A percentile compares a stretch with the other conserved stretches of the same genome.
These are phyloP conservation scores for Datura wrightii DNA, from an alignment of 257 asterid species.

Conservation along the genomic window DNA sequence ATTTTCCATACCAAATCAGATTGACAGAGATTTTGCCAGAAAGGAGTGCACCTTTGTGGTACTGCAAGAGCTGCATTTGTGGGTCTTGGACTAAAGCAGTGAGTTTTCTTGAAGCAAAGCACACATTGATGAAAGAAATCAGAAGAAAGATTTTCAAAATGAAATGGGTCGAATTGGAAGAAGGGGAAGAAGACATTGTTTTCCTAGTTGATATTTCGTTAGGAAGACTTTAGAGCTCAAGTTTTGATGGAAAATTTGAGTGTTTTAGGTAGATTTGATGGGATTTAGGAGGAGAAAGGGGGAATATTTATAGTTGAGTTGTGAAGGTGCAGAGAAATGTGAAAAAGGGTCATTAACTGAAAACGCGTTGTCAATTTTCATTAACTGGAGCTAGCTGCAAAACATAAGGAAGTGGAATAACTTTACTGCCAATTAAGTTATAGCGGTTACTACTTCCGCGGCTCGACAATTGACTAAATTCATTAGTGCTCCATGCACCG, in stretches of 20 bases:
- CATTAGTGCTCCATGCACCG: background rate
- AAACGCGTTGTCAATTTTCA: too few species aligned
- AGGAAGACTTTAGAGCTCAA: background rate
- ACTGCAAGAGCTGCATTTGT: background rate
- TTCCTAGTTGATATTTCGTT: background rate
- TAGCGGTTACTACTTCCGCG: background rate
- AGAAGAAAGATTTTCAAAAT: background rate
- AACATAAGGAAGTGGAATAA: too few species aligned
- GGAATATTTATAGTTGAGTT: background rate
- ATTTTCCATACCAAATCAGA: conserved; percentile 40
- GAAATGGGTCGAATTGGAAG: background rate
- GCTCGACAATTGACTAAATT: background rate
- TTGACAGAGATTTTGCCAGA: conserved; percentile 37
- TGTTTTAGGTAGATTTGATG: background rate
- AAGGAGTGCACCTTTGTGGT: conserved; percentile 5
- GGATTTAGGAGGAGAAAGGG: background rate
- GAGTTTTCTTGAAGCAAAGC: conserved; percentile 27
- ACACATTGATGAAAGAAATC: conserved; percentile 11
- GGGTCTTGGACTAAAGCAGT: conserved; percentile 21
- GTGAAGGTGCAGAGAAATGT: too few species aligned
- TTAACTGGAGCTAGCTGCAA: too few species aligned
- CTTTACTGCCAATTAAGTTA: background rate
- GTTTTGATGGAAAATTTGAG: background rate
- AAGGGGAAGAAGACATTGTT: background rate
- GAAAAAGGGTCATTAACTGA: too few species aligned